Evolutionary conservation across 2,329 filamentous ascomycete species (phyloP), one percentile per base, ranked within the genome.

Genomic region (Phialocephala sp.): DNA sequence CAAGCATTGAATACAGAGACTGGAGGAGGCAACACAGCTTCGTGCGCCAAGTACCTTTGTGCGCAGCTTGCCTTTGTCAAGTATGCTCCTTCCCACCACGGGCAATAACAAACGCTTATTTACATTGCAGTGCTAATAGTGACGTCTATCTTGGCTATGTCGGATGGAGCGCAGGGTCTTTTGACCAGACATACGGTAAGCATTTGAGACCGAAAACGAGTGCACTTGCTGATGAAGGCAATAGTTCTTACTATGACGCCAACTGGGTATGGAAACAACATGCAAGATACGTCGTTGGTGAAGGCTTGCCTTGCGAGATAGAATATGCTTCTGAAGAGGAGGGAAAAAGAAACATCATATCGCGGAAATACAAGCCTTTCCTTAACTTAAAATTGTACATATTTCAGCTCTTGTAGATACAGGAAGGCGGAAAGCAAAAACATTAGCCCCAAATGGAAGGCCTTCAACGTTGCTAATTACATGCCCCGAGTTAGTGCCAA

Each of bases 1-100:
- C 77, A 81, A 71, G 85, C 79, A 4, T 72, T 87, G 14, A 66
- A 72, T 12, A 84, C 81, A 36, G 85, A 87, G 75, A 83, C 82
- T 4, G 84, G 85, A 14, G 83, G 70, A 55, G 73, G 70, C n/a
- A 68, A 60, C 37, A 61, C 61, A n/a, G n/a, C 52, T 36, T 67
- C 67, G 22, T 72, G 71, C 41, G 64, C 69, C 36, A 70, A 60
- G 12, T 67, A 67, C 52, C 71, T 72, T 55, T 72, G 71, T 35
- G 69, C 69, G 0, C 69, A 72, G 52, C 69, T 69, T 20, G 66
- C 56, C 15, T 69, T 68, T 39, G 36, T 72, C 6, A 72, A 72
- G 47, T 52, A 52, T 52, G 47, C 5, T 15, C 11, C 47, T 32
- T 32, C 20, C 9, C 24, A 2, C 22, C 4, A 24, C 4, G 4